Conservation (phyloP, 2,329 filamentous ascomycete genomes). For the Ophiostoma ulmi region DNA sequence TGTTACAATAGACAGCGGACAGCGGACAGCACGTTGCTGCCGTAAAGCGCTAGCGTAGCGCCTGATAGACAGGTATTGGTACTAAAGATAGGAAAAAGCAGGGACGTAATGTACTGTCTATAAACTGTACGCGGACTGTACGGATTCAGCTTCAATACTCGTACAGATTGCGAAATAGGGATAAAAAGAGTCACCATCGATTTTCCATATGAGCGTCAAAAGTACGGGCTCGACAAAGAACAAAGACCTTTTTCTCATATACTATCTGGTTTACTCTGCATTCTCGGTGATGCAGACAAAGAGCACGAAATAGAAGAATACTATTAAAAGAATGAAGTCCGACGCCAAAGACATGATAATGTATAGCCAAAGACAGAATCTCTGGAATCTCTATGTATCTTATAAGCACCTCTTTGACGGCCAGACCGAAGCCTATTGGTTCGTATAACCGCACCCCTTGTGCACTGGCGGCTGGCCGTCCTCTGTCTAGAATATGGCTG, state of each 20-base stretch:
- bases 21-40: background rate
- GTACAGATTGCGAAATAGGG: conserved; percentile 10
- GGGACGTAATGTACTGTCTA: background rate
- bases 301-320: background rate
- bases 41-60: background rate
- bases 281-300: background rate
- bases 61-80: background rate
- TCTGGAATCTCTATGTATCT: background rate
- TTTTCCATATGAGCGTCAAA: background rate
- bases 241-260: background rate
- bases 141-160: background rate
- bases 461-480: background rate
- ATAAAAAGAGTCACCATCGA: conserved; percentile 3
- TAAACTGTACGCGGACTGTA: background rate
- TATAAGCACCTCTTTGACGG: background rate
- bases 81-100: background rate
- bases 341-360: background rate
- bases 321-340: background rate
- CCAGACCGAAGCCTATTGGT: background rate
- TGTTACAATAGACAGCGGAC: background rate
- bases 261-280: background rate
- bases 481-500: background rate
- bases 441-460: conserved; percentile 7
- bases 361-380: background rate
- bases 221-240: background rate